These are phyloP conservation scores for Wickerhamomyces rabaulensis DNA, from an alignment of 805 yeast species.

Conservation along the genomic window DNA sequence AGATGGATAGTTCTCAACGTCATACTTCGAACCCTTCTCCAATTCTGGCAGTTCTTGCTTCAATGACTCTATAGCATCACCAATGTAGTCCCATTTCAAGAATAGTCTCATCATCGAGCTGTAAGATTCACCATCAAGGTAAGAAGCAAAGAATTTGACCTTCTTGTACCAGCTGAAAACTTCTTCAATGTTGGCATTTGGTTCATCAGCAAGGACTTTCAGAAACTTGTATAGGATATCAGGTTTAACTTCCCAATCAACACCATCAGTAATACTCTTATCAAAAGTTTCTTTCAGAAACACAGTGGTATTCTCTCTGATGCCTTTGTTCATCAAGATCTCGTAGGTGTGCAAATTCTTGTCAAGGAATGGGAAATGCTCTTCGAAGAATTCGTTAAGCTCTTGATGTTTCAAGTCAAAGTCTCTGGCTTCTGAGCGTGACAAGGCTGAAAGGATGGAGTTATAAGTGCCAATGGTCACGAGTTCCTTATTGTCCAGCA, in stretches of 20 bases:
- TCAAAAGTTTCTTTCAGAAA: conserved; percentile 27
- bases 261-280: conserved; percentile 31
- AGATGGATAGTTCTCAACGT: conserved; percentile 26
- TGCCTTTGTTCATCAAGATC: conserved; percentile 9
- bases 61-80: conserved; percentile 38
- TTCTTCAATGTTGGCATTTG: conserved; percentile 20
- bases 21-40: conserved; percentile 12
- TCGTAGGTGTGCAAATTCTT: conserved; percentile 8
- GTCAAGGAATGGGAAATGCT: neutral
- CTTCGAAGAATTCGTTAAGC: neutral
- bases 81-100: conserved; percentile 29
- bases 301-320: neutral
- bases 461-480: neutral
- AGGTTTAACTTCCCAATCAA: conserved; percentile 35
- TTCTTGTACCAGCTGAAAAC: conserved; percentile 34
- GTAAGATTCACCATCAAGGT: conserved; percentile 33
- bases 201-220: conserved; percentile 22
- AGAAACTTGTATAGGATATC: conserved; percentile 25
- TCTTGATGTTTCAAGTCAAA: neutral
- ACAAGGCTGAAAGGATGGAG: neutral
- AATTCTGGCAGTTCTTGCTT: conserved; percentile 35
- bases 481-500: neutral
- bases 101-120: conserved; percentile 32
- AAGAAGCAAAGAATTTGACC: conserved; percentile 34
- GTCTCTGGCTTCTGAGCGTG: neutral